A percentile compares a stretch with the other conserved stretches of the same genome.
Conservation (phyloP, 768 basidiomycete genomes). For the Galerina sulciceps region DNA sequence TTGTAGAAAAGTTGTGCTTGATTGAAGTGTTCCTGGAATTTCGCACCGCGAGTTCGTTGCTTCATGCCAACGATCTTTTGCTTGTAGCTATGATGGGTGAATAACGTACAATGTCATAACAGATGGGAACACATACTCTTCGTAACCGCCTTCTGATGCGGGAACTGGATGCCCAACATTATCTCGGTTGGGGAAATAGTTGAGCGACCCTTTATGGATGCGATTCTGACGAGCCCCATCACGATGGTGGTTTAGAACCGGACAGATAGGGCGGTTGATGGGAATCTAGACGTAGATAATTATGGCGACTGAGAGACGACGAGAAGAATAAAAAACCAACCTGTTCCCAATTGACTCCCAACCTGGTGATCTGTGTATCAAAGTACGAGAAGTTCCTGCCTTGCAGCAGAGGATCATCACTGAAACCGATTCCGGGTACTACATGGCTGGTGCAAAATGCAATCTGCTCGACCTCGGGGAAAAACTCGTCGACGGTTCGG, state of each 20-base stretch:
- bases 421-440: slow-evolving; percentile 72
- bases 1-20: slow-evolving; percentile 87
- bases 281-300: slow-evolving; percentile 54
- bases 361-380: slow-evolving; percentile 81
- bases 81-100: slow-evolving; percentile 42
- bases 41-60: slow-evolving; percentile 63
- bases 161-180: slow-evolving; percentile 51
- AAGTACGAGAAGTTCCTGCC: slow-evolving; percentile 87
- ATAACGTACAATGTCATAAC: not conserved
- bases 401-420: slow-evolving; percentile 81
- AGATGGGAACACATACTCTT: slow-evolving; percentile 43
- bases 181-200: slow-evolving; percentile 86
- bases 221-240: slow-evolving; percentile 62
- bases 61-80: slow-evolving; percentile 58
- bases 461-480: slow-evolving; percentile 87
- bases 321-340: slow-evolving; percentile 29
- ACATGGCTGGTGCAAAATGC: slow-evolving; percentile 84
- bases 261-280: slow-evolving; percentile 82
- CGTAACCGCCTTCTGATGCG: slow-evolving; percentile 57
- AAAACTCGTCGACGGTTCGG: slow-evolving; percentile 72
- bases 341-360: slow-evolving; percentile 83
- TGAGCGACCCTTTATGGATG: slow-evolving; percentile 62
- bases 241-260: slow-evolving; percentile 70
- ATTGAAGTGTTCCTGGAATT: slow-evolving; percentile 78
- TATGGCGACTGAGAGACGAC: not conserved